A percentile compares a stretch with the other conserved stretches of the same genome.
phyloP scores from a whole-genome alignment of 1,284 basidiomycete genomes.

The Wolfiporia cocos region DNA sequence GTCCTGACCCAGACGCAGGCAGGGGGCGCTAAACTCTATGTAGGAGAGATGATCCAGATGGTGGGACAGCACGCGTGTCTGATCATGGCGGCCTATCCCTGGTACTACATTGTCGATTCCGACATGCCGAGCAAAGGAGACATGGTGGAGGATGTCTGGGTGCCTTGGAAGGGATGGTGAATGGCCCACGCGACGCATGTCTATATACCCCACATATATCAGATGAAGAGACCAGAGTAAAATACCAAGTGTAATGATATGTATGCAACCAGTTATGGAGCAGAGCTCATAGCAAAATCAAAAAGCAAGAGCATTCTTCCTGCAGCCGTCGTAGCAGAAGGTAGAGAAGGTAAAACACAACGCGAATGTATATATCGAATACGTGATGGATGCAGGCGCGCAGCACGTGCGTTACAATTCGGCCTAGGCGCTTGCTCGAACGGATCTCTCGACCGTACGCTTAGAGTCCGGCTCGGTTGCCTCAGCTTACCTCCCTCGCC shows the following conservation, averaged over 20 bases:
- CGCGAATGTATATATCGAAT: too few species aligned
- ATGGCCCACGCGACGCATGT: neutral
- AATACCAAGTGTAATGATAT: neutral
- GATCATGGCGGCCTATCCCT: slow-evolving; percentile 70
- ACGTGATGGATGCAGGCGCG: too few species aligned
- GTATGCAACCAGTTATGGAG: neutral
- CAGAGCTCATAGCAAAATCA: neutral
- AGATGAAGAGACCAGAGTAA: neutral
- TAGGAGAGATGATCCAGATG: slow-evolving; percentile 63
- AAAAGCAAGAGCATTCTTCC: slow-evolving; percentile 4
- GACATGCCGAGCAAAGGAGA: slow-evolving; percentile 35
- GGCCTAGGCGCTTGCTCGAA: too few species aligned
- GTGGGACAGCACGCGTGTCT: slow-evolving; percentile 78
- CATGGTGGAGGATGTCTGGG: slow-evolving; percentile 79
- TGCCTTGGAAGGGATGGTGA: slow-evolving; percentile 89
- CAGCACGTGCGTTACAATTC: too few species aligned
- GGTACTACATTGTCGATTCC: slow-evolving; percentile 79
- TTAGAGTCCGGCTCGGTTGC: neutral
- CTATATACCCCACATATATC: neutral
- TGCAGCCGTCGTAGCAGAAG: too few species aligned
- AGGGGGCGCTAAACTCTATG: slow-evolving; percentile 30
- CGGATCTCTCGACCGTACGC: too few species aligned
- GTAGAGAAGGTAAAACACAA: too few species aligned
- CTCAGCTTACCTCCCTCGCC: neutral
- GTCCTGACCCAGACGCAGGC: slow-evolving; percentile 41